Base-by-base conservation (phyloP, 2,329 filamentous ascomycete genomes). In the Fusarium annulatum region DNA sequence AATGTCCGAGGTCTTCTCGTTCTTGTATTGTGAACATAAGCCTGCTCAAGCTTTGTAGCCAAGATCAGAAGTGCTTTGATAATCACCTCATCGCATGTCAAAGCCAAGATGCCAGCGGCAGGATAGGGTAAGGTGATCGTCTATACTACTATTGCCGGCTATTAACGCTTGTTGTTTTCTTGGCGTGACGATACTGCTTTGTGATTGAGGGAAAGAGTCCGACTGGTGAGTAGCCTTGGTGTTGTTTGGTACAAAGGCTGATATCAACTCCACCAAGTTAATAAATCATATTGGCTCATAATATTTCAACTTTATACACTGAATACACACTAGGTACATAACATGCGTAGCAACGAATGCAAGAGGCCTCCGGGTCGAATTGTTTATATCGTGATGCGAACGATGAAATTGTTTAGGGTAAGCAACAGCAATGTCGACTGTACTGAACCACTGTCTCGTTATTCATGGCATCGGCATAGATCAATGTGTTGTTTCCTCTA, bases 41-140 rank as follows among this genome's bases (percentile, higher is more conserved):
- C 66, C 49, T 61, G 43, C 67, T 72, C 70, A 76, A 76, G 73
- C 73, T 76, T 76, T 76, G 48, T 53, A 62, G 73, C 73, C 73
- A 76, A 76, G 73, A 41, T 39, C 23, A 34, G 36, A 60, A 28
- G 55, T 55, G 58, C 53, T 55, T 55, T 62, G 21, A 34, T 38
- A 51, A 58, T 69, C 71, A 67, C 60, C 45, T 61, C 57, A 61
- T 73, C 34, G 33, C 33, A 26, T 51, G 43, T 48, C 52, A 65
- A 43, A 26, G 46, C 45, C 46, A 62, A 23, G 39, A 30, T 43
- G 7, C n/a, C 42, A 61, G 41, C 18, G 8, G 39, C 30, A 59
- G 16, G 34, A 23, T 28, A n/a, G 14, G 38, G 26, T 30, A 39
- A 36, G 15, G 30, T 26, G 14, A 26, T 21, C 49, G 57, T 61